These are phyloP conservation scores for Bolboschoenoplectus hybrid DNA, from an alignment of 202 grass and related monocot genomes.

Conservation along the genomic window DNA sequence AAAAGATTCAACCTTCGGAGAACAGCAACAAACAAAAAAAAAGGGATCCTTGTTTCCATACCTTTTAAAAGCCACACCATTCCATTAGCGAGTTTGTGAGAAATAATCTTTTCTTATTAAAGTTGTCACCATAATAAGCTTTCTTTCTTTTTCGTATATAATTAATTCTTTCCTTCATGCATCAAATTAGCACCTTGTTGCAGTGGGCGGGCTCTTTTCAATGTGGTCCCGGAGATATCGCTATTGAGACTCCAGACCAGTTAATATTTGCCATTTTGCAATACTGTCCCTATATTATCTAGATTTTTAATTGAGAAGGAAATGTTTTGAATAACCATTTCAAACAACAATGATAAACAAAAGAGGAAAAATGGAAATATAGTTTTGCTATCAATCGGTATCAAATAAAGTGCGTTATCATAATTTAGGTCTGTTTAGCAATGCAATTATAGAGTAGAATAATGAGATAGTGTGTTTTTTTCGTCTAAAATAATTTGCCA, in stretches of 20 bases:
- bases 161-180: slow-evolving; percentile 33
- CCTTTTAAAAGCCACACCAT: slow-evolving; percentile 17
- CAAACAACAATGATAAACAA: neutral
- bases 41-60: neutral
- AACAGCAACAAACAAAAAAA: neutral
- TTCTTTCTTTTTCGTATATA: slow-evolving; percentile 26
- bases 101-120: slow-evolving; percentile 11
- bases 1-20: slow-evolving; percentile 2
- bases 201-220: slow-evolving; percentile 20
- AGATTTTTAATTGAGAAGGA: neutral
- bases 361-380: neutral
- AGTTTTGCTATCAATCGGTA: neutral
- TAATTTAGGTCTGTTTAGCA: too few relatives aligned
- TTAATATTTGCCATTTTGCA: neutral
- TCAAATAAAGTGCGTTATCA: neutral
- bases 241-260: neutral
- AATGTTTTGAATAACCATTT: neutral
- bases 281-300: neutral
- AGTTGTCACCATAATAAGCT: slow-evolving; percentile 3
- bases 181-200: slow-evolving; percentile 39
- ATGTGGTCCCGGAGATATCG: neutral
- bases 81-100: slow-evolving; percentile 26
- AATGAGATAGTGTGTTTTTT: too few relatives aligned
- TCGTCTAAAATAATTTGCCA: too few relatives aligned
- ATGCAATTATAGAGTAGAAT: too few relatives aligned